Evolutionary conservation across 495 filamentous ascomycete genomes (phyloP), one percentile per base, ranked within the genome.

Genomic region (Penicillium steckii): DNA sequence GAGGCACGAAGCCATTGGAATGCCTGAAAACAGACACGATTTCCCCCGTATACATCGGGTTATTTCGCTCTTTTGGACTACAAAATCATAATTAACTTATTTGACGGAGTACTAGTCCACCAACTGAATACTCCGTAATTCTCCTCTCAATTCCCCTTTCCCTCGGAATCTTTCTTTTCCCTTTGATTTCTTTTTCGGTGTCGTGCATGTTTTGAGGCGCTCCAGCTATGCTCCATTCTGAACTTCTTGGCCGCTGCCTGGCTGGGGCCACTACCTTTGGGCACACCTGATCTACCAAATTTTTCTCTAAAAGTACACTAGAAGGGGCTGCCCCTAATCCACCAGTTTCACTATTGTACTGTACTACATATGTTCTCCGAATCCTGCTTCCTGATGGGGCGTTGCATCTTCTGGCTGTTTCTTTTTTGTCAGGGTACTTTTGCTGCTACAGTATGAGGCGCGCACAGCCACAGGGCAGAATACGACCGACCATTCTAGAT

Each of bases 151-250:
- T n/a, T n/a, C n/a, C n/a, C n/a, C n/a, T n/a, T n/a, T n/a, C n/a
- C n/a, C n/a, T n/a, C n/a, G n/a, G n/a, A n/a, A n/a, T 30, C n/a
- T 32, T 13, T 13, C 4, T 32, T 32, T 32, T 32, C 10, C 4
- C 10, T 32, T 32, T 32, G 29, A 38, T 38, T 38, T 41, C 9
- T 7, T 22, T 13, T 41, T 41, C 18, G 10, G 18, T 41, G 9
- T 24, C 38, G 9, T 17, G 38, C 19, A 41, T 41, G 18, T 21
- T 32, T 23, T n/a, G 38, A 41, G 38, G 38, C 38, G 38, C 38
- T 19, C 9, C 38, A 41, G 38, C 38, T 23, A 41, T 41, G 38
- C 38, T 41, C 38, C 38, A 41, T 41, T 41, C 38, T 41, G 21
- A 22, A 41, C 12, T 22, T 41, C 38, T 41, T 41, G 38, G 38